A percentile compares a stretch with the other conserved stretches of the same genome.
phyloP scores from a whole-genome alignment of 768 basidiomycete species.

The Mycena vulgaris region DNA sequence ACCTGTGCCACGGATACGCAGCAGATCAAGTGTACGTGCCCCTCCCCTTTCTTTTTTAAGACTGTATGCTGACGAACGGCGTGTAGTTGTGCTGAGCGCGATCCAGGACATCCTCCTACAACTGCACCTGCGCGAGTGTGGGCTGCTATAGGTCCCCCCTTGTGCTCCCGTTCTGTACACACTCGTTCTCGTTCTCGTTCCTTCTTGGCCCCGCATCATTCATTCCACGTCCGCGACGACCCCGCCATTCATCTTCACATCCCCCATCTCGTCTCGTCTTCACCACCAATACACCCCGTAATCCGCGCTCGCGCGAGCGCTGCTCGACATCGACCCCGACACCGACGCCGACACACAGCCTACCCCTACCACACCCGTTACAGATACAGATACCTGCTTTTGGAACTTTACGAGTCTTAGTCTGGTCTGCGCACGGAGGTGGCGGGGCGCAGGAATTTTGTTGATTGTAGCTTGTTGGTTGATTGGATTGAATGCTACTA shows the following conservation, averaged over 20 bases:
- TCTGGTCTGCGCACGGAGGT: too few relatives aligned
- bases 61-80: background rate
- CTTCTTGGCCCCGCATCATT: background rate
- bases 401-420: too few relatives aligned
- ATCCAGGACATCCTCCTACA: conserved; percentile 93
- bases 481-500: too few relatives aligned
- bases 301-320: too few relatives aligned
- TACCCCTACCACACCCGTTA: too few relatives aligned
- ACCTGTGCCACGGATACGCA: conserved; percentile 97
- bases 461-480: too few relatives aligned
- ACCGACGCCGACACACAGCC: too few relatives aligned
- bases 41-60: conserved; percentile 91
- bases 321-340: too few relatives aligned
- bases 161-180: background rate
- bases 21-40: conserved; percentile 76
- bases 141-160: conserved; percentile 68
- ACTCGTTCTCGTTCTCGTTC: background rate
- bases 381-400: too few relatives aligned
- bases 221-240: background rate
- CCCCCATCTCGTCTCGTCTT: too few relatives aligned
- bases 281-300: too few relatives aligned
- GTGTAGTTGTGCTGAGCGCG: conserved; percentile 81
- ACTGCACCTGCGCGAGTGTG: conserved; percentile 88
- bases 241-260: background rate
- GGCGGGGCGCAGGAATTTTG: too few relatives aligned